Evolutionary conservation across 345 rosid species (phyloP).

Genomic region (Jatropha curcas): DNA sequence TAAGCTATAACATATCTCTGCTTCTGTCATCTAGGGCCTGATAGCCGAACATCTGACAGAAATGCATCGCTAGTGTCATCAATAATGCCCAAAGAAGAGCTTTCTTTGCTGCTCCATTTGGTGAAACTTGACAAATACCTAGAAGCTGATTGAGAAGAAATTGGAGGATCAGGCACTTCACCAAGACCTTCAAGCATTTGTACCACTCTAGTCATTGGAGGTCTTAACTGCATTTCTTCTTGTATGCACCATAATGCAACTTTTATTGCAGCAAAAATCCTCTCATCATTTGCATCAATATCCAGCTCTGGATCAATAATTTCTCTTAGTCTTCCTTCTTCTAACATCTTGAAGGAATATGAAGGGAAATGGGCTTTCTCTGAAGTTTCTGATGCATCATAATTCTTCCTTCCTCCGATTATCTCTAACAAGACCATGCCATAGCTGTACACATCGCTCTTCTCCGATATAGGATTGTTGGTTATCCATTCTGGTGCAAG

Average conservation of each 20-base stretch:
- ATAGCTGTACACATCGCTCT: slow-evolving; percentile 58
- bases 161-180: slow-evolving; percentile 38
- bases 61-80: slow-evolving; percentile 33
- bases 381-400: slow-evolving; percentile 28
- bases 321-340: slow-evolving; percentile 37
- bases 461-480: slow-evolving; percentile 50
- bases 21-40: slow-evolving; percentile 47
- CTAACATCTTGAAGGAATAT: slow-evolving; percentile 53
- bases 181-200: slow-evolving; percentile 61
- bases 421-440: slow-evolving; percentile 58
- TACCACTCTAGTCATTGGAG: slow-evolving; percentile 56
- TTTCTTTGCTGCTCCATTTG: slow-evolving; percentile 41
- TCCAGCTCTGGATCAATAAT: slow-evolving; percentile 44
- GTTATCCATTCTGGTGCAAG: slow-evolving; percentile 69
- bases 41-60: slow-evolving; percentile 38
- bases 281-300: slow-evolving; percentile 25
- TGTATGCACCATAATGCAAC: slow-evolving; percentile 65
- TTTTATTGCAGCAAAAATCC: slow-evolving; percentile 34
- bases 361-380: slow-evolving; percentile 46
- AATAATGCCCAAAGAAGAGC: slow-evolving; percentile 22
- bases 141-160: slow-evolving; percentile 25
- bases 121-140: slow-evolving; percentile 24
- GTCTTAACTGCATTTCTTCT: slow-evolving; percentile 50
- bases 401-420: slow-evolving; percentile 53
- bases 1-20: not conserved